A percentile compares a stretch with the other conserved stretches of the same genome.
Conservation (phyloP, 306 rosid genomes). For the Nissolia schottii region DNA sequence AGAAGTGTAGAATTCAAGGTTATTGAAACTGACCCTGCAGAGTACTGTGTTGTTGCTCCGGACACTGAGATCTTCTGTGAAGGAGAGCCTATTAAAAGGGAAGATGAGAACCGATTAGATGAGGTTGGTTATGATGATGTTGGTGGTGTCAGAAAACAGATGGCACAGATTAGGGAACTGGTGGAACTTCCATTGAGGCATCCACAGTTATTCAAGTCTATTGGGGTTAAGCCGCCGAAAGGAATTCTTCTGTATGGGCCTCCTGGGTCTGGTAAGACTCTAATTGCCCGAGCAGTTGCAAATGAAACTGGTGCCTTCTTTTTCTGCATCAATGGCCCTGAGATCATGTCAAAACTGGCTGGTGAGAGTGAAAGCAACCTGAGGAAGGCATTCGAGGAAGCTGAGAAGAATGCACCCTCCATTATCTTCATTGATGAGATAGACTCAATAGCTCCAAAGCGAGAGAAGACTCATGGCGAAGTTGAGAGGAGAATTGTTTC, state of each 20-base stretch:
- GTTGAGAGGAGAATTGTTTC: conserved; percentile 98
- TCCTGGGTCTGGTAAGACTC: conserved; percentile 92
- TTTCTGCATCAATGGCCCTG: conserved; percentile 96
- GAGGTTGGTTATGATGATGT: conserved; percentile 99
- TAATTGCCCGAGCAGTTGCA: conserved; percentile 93
- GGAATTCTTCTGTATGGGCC: conserved; percentile 92
- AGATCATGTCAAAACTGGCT: conserved; percentile 93
- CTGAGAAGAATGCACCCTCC: conserved; percentile 98
- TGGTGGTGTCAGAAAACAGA: conserved; percentile 94
- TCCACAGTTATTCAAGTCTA: conserved; percentile 86
- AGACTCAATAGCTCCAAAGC: conserved; percentile 95
- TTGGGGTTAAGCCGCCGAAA: conserved; percentile 97
- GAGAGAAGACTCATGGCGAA: conserved; percentile 98
- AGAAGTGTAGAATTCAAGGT: conserved; percentile 98
- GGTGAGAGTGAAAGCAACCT: conserved; percentile 99
- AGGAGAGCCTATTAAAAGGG: conserved; percentile 88
- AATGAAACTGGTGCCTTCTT: conserved; percentile 99
- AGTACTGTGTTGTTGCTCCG: conserved; percentile 96
- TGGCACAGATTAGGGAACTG: conserved; percentile 93
- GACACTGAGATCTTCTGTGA: conserved; percentile 98
- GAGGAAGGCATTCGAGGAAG: conserved; percentile 98
- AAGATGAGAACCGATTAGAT: conserved; percentile 89
- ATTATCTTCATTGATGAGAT: conserved; percentile 93
- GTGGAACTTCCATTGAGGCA: conserved; percentile 95
- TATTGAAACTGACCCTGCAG: conserved; percentile 87